Conservation (phyloP, 345 rosid species). For the Euphorbia peplus region DNA sequence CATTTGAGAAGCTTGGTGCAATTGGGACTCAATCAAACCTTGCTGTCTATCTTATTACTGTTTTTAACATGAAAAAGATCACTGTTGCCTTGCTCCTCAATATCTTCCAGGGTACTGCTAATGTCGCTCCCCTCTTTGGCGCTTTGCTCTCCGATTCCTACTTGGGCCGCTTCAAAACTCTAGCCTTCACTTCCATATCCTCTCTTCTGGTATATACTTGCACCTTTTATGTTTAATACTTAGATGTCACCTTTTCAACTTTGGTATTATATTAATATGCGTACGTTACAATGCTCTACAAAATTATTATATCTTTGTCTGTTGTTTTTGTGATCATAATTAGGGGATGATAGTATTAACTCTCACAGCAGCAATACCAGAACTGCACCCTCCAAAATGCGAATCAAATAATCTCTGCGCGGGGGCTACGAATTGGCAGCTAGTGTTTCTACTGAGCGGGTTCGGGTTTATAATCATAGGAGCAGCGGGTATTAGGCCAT, state of each 20-base stretch:
- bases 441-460: slow-evolving; percentile 19
- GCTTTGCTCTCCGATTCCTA: slow-evolving; percentile 24
- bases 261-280: too few relatives aligned
- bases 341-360: slow-evolving; percentile 36
- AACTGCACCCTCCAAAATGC: slow-evolving; percentile 34
- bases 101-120: slow-evolving; percentile 23
- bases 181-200: slow-evolving; percentile 11
- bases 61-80: slow-evolving; percentile 24
- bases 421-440: slow-evolving; percentile 28
- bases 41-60: slow-evolving; percentile 14
- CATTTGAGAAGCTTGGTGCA: slow-evolving; percentile 27
- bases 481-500: slow-evolving; percentile 45
- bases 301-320: too few relatives aligned
- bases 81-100: slow-evolving; percentile 14
- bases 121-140: slow-evolving; percentile 19
- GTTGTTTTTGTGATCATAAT: too few relatives aligned
- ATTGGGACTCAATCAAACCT: slow-evolving; percentile 17
- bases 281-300: too few relatives aligned
- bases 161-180: slow-evolving; percentile 18
- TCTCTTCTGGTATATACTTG: slow-evolving; percentile 18
- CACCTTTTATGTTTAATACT: too few relatives aligned
- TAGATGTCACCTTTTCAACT: too few relatives aligned
- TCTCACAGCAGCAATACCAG: slow-evolving; percentile 35
- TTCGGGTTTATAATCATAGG: slow-evolving; percentile 33
- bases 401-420: slow-evolving; percentile 8